Conservation (phyloP, 495 filamentous ascomycete genomes). For the Penicillium samsonianum region DNA sequence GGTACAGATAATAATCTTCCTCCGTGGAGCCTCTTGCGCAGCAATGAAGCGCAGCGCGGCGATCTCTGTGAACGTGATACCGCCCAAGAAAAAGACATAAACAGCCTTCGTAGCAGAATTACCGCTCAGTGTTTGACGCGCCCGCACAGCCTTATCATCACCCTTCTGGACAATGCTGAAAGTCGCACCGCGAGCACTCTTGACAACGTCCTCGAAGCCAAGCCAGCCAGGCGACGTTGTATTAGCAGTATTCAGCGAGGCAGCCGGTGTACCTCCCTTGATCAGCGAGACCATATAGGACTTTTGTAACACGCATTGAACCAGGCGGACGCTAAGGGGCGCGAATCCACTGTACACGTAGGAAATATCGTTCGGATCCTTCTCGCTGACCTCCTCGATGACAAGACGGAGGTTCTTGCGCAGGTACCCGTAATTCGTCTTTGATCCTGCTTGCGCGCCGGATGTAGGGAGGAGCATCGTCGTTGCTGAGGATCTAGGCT, state of each 20-base stretch:
- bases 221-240: slow-evolving; percentile 79
- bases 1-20: slow-evolving; percentile 87
- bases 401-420: slow-evolving; percentile 85
- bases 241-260: slow-evolving; percentile 49
- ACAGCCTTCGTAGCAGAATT: slow-evolving; percentile 76
- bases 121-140: slow-evolving; percentile 71
- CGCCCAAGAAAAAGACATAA: slow-evolving; percentile 92
- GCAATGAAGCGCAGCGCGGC: slow-evolving; percentile 91
- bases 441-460: slow-evolving; percentile 57
- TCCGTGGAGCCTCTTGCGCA: slow-evolving; percentile 76
- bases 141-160: slow-evolving; percentile 88
- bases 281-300: slow-evolving; percentile 71
- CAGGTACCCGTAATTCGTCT: slow-evolving; percentile 88
- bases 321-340: slow-evolving; percentile 85
- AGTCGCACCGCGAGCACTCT: slow-evolving; percentile 78
- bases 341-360: slow-evolving; percentile 98
- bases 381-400: slow-evolving; percentile 94
- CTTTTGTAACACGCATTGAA: slow-evolving; percentile 96
- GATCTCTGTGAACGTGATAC: slow-evolving; percentile 93
- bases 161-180: slow-evolving; percentile 93
- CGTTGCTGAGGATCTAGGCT: slow-evolving; percentile 67
- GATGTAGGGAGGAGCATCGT: slow-evolving; percentile 68
- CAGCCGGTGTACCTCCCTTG: slow-evolving; percentile 52
- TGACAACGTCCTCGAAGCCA: slow-evolving; percentile 85
- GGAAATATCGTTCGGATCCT: slow-evolving; percentile 93